Evolutionary conservation across 1,139 yeast species (phyloP).

Genomic region (Hyphopichia khmerensis): DNA sequence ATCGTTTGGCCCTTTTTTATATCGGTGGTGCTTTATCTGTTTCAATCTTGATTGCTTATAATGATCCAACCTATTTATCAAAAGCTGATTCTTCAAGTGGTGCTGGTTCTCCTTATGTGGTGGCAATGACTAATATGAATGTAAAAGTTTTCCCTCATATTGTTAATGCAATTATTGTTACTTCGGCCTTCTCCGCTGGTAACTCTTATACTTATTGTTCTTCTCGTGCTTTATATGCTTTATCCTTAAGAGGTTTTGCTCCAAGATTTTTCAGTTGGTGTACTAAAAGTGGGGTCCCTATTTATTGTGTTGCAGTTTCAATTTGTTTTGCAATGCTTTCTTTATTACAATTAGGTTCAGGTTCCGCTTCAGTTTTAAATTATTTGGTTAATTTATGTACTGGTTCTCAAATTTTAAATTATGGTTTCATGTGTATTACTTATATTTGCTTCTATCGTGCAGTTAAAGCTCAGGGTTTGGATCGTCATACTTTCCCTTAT

Average conservation of each 20-base stretch:
- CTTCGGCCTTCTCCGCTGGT: conserved; percentile 46
- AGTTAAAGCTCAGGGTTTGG: conserved; percentile 39
- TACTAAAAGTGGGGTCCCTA: conserved; percentile 61
- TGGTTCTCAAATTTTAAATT: conserved; percentile 75
- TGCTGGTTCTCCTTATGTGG: conserved; percentile 46
- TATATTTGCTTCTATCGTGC: conserved; percentile 64
- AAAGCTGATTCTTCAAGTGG: conserved; percentile 22
- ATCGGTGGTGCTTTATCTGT: conserved; percentile 49
- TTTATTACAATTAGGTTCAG: conserved; percentile 12
- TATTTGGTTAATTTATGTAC: conserved; percentile 80
- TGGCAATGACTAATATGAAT: conserved; percentile 42
- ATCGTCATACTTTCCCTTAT: conserved; percentile 24
- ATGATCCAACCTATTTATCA: conserved; percentile 32
- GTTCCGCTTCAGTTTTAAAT: conserved; percentile 59
- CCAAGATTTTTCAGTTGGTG: conserved; percentile 35
- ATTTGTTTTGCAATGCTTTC: conserved; percentile 34
- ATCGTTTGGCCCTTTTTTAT: conserved; percentile 68
- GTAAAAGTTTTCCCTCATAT: conserved; percentile 41
- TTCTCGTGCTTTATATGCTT: conserved; percentile 42
- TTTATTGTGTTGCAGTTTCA: conserved; percentile 41
- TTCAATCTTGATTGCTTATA: conserved; percentile 39
- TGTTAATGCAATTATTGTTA: conserved; percentile 35
- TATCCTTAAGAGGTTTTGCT: conserved; percentile 40
- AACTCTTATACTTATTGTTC: conserved; percentile 44
- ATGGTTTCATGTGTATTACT: conserved; percentile 60